A percentile compares a stretch with the other conserved stretches of the same genome.
phyloP scores from a whole-genome alignment of 108 stramenopile species.

The Poteriospumella lacustris region DNA sequence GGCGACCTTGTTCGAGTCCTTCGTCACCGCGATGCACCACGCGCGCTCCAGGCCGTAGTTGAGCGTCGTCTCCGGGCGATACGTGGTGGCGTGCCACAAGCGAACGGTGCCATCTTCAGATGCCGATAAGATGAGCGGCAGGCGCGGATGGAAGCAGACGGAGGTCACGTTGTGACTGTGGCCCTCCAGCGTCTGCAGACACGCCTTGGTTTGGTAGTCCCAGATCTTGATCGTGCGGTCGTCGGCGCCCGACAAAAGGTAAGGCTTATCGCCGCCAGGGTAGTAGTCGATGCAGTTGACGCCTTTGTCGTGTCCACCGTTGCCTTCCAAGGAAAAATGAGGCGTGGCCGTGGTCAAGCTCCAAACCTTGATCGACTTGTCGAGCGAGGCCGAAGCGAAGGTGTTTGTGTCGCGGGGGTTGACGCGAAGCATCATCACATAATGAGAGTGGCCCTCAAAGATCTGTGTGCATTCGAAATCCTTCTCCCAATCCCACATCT shows the following conservation, averaged over 20 bases:
- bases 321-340: conserved; percentile 90
- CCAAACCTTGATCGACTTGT: conserved; percentile 95
- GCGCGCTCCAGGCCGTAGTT: conserved; percentile 99
- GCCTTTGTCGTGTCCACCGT: conserved; percentile 79
- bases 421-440: conserved; percentile 98
- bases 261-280: conserved; percentile 96
- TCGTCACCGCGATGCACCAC: conserved; percentile 75
- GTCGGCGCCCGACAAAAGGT: conserved; percentile 93
- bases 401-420: conserved; percentile 99
- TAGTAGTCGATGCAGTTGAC: conserved; percentile 98
- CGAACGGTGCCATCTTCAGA: conserved; percentile 96
- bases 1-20: conserved; percentile 87
- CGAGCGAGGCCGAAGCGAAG: conserved; percentile 92
- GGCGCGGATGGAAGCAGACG: conserved; percentile 94
- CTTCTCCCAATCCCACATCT: conserved; percentile 96
- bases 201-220: conserved; percentile 67
- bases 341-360: conserved; percentile 75
- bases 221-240: conserved; percentile 96
- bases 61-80: conserved; percentile 92
- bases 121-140: conserved; percentile 92
- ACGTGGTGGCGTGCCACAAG: conserved; percentile 94
- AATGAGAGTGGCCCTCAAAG: conserved; percentile 96
- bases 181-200: conserved; percentile 91
- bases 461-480: conserved; percentile 83
- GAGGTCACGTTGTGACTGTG: conserved; percentile 94